phyloP scores from a whole-genome alignment of 371 early-diverging fungal species.

The Circinella minor region DNA sequence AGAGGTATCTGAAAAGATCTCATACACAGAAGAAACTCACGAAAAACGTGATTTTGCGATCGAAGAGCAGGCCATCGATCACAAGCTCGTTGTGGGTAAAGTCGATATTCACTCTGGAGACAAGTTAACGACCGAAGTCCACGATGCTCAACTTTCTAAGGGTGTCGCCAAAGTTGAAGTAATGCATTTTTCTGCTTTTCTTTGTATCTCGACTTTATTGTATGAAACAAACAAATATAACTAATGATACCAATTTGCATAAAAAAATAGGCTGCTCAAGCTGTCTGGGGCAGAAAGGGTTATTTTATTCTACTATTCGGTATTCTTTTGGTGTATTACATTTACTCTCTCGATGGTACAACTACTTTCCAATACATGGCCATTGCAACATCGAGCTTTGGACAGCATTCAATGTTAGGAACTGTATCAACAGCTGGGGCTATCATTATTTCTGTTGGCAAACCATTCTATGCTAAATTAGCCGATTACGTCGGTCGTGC shows the following conservation, averaged over 20 bases:
- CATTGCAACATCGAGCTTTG: conserved; percentile 17
- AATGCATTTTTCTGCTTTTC: neutral
- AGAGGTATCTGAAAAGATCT: conserved; percentile 4
- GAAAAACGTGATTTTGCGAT: neutral
- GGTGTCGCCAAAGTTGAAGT: conserved; percentile 28
- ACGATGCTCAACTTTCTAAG: conserved; percentile 5
- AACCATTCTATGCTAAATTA: conserved; percentile 28
- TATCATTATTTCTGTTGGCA: conserved; percentile 25
- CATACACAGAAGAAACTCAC: neutral
- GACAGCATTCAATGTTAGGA: conserved; percentile 23
- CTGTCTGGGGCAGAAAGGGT: conserved; percentile 25
- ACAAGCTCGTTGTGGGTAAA: neutral
- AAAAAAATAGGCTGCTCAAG: conserved; percentile 22
- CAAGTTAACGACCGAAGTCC: neutral
- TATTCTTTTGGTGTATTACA: conserved; percentile 17
- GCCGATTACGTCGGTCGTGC: conserved; percentile 30
- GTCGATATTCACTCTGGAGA: neutral
- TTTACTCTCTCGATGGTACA: conserved; percentile 24
- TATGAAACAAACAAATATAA: neutral
- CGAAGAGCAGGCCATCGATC: neutral
- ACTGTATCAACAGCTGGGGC: conserved; percentile 22
- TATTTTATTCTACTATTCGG: conserved; percentile 16
- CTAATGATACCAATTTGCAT: no score
- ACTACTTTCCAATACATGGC: conserved; percentile 23
- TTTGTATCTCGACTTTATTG: neutral